These are phyloP conservation scores for Ceratonia siliqua DNA, from an alignment of 306 rosid genomes.

Conservation along the genomic window DNA sequence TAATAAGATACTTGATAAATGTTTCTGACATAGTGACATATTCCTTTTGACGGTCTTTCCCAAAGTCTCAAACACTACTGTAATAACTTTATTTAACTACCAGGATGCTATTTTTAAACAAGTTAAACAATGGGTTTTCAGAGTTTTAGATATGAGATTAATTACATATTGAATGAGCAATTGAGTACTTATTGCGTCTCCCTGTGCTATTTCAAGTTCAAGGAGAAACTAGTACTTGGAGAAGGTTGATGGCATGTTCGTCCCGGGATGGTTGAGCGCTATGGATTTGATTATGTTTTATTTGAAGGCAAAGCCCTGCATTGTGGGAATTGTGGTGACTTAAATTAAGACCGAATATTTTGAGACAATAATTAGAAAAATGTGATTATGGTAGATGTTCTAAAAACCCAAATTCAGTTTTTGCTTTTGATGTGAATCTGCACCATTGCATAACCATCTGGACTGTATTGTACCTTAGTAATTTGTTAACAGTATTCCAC, in stretches of 20 bases:
- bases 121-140: neutral
- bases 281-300: neutral
- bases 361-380: neutral
- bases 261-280: neutral
- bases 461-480: too few relatives aligned
- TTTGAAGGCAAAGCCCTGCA: neutral
- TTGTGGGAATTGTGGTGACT: neutral
- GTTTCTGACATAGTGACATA: neutral
- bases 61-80: neutral
- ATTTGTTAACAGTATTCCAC: neutral
- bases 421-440: neutral
- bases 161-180: neutral
- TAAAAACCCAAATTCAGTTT: neutral
- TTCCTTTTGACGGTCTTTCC: neutral
- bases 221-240: neutral
- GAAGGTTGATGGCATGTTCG: neutral
- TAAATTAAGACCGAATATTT: neutral
- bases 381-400: neutral
- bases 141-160: slow-evolving; percentile 10
- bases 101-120: neutral
- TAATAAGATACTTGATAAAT: neutral
- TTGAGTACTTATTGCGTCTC: neutral
- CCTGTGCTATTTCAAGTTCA: neutral
- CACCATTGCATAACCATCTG: neutral
- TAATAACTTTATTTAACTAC: neutral